Base-by-base conservation (phyloP, 371 early-diverging fungal species). In the Caulochytrium protostelioides region DNA sequence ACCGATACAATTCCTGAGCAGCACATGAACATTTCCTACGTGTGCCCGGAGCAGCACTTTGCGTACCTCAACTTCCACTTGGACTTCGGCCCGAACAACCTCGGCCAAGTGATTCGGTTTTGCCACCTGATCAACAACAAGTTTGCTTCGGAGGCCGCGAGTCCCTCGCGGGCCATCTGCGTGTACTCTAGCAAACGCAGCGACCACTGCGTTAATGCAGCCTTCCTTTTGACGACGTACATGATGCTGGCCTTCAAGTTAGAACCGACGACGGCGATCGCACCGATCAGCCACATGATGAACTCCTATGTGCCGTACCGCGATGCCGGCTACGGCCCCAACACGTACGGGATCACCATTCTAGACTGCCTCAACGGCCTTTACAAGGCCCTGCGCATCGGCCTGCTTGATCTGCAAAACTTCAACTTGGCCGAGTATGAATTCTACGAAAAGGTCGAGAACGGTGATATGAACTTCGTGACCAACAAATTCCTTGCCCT, bases 401-500 rank as follows among this genome's bases (percentile, higher is more conserved):
- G 71, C 5, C 42, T 74, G 4, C 39, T 74, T 9, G 49, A 63
- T 26, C 40, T 73, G 7, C 61, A 66, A 19, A 28, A 34, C 22
- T 49, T 72, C 25, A 62, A 70, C 38, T 35, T 62, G 6, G 58
- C 57, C 15, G 67, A 72, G 43, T 72, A 67, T 42, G 71, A 74
- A 41, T 62, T 62, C 31, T 66, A 65, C 46, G 75, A 73, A 37
- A 46, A 49, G 19, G 69, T 68, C 8, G 60, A 59, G 36, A 65
- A 68, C 39, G 75, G 75, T 3, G 75, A 73, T 33, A 52, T 70
- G 25, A 74, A 74, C 39, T 74, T 72, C 70, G 49, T 74, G 22
- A 59, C 62, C 10, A 43, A 47, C 28, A 65, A 64, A 37, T 70
- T 72, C 34, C 47, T 72, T 17, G 74, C 72, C 0, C 46, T 74